Evolutionary conservation across 1,139 yeast genomes (phyloP).

Genomic region (Yamadazyma atlantica): DNA sequence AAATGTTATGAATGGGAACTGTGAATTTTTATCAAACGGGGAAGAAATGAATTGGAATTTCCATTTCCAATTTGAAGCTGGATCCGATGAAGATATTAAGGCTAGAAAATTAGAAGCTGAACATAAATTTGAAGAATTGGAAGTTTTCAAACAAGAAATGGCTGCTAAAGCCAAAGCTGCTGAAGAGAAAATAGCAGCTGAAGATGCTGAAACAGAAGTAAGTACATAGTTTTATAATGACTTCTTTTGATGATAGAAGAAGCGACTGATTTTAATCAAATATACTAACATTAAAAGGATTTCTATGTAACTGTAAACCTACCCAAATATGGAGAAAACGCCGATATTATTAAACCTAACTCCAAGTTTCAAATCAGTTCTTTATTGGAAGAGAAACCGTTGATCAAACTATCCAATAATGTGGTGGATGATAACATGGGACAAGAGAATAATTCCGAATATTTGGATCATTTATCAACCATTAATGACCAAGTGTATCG

Average conservation of each 20-base stretch:
- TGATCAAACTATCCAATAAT: conserved; percentile 37
- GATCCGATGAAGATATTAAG: conserved; percentile 71
- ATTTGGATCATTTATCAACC: conserved; percentile 10
- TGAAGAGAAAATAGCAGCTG: conserved; percentile 1
- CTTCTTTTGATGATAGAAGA: conserved; percentile 1
- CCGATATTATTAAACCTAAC: conserved; percentile 36
- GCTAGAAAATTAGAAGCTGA: conserved; percentile 37
- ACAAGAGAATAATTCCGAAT: not conserved
- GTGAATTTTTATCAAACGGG: conserved; percentile 66
- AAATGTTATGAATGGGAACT: conserved; percentile 62
- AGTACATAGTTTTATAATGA: conserved; percentile 17
- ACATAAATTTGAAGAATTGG: conserved; percentile 13
- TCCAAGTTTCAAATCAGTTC: conserved; percentile 44
- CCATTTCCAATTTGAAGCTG: conserved; percentile 67
- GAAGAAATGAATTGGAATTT: conserved; percentile 94
- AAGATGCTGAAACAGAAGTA: conserved; percentile 36
- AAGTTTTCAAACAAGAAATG: conserved; percentile 2
- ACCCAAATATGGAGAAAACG: conserved; percentile 30
- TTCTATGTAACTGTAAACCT: conserved; percentile 44
- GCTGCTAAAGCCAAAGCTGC: conserved; percentile 1
- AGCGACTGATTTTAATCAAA: not conserved
- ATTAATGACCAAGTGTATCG: conserved; percentile 56
- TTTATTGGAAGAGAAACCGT: conserved; percentile 32
- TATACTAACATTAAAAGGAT: conserved; percentile 31
- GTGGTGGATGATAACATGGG: conserved; percentile 22